Conservation (phyloP, 495 filamentous ascomycete genomes). For the Hyaloscypha bicolor region DNA sequence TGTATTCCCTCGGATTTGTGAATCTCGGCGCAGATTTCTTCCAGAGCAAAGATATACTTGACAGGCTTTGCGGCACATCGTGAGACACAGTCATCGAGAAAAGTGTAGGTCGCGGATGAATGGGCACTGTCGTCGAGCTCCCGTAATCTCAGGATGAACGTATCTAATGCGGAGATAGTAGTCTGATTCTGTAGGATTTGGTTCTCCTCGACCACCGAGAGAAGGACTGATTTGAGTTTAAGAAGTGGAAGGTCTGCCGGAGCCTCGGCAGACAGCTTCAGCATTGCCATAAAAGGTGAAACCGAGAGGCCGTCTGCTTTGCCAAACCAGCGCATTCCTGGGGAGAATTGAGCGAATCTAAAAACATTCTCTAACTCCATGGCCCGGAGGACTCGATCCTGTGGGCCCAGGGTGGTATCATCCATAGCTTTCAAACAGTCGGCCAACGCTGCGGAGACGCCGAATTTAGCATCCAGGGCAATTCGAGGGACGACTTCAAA, state of each 20-base stretch:
- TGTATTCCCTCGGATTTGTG: conserved; percentile 23
- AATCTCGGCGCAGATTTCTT: conserved; percentile 29
- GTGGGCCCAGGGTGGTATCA: conserved; percentile 40
- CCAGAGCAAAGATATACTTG: conserved; percentile 66
- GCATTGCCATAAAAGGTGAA: conserved; percentile 67
- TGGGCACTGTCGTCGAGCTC: conserved; percentile 25
- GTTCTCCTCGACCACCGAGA: conserved; percentile 52
- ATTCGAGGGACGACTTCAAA: conserved; percentile 80
- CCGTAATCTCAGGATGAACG: conserved; percentile 54
- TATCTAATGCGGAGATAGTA: conserved; percentile 49
- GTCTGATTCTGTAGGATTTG: conserved; percentile 46
- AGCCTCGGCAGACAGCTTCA: conserved; percentile 53
- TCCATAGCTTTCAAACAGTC: conserved; percentile 60
- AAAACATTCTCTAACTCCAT: conserved; percentile 77
- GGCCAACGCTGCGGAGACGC: conserved; percentile 76
- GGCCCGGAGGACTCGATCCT: conserved; percentile 54
- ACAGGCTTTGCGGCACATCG: conserved; percentile 70
- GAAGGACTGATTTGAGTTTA: conserved; percentile 47
- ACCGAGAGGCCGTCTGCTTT: conserved; percentile 49
- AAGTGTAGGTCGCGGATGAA: conserved; percentile 50
- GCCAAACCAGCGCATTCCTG: conserved; percentile 79
- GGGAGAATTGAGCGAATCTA: conserved; percentile 73
- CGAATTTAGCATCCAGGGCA: conserved; percentile 81
- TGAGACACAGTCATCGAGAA: conserved; percentile 78
- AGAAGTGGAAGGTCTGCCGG: conserved; percentile 43